Evolutionary conservation across 208 protist genomes (phyloP).

Genomic region (Naegleria fowleri): DNA sequence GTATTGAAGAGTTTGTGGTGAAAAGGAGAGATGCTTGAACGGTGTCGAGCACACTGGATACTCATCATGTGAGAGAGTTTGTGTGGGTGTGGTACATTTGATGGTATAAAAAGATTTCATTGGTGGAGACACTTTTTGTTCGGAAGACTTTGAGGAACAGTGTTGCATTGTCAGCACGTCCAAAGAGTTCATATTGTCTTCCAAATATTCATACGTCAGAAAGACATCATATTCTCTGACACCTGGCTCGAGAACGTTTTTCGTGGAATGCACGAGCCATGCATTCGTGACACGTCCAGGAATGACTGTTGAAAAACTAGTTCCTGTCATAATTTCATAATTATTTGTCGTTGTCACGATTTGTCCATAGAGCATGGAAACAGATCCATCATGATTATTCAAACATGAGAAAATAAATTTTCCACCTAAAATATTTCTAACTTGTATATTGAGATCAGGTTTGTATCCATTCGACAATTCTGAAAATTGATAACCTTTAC

Average conservation of each 20-base stretch:
- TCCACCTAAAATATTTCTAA: not conserved
- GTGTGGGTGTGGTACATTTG: not conserved
- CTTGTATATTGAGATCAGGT: not conserved
- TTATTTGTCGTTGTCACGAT: not conserved
- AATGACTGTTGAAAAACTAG: not conserved
- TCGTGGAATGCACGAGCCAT: not conserved
- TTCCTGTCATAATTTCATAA: not conserved
- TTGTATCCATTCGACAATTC: not conserved
- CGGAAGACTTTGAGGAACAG: too few relatives aligned
- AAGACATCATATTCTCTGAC: not conserved
- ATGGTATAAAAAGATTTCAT: not conserved
- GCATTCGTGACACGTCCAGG: not conserved
- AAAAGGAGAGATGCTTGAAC: not conserved
- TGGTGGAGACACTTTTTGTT: too few relatives aligned
- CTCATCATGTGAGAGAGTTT: not conserved
- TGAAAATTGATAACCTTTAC: not conserved
- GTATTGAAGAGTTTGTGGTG: not conserved
- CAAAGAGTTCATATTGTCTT: too few relatives aligned
- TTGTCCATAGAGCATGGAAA: not conserved
- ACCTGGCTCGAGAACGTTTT: not conserved
- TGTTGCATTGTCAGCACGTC: too few relatives aligned
- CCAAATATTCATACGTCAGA: not conserved
- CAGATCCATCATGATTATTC: not conserved
- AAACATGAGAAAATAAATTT: not conserved
- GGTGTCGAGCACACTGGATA: not conserved